These are phyloP conservation scores for Neurospora hispaniola DNA, from an alignment of 495 filamentous ascomycete genomes.

Conservation along the genomic window DNA sequence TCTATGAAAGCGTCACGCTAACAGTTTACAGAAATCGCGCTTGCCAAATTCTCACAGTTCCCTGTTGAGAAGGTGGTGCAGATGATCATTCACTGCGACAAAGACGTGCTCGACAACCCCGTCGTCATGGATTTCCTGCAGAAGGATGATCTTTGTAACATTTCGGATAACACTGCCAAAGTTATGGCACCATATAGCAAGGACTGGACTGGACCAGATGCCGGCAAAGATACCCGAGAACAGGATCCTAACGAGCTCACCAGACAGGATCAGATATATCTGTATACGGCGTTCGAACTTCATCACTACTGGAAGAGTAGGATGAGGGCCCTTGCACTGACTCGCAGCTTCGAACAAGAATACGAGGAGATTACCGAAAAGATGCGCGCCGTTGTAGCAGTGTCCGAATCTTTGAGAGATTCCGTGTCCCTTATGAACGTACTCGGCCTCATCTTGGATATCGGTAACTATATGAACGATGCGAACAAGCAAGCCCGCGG, in stretches of 20 bases:
- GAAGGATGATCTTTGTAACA: slow-evolving; percentile 80
- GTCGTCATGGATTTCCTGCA: slow-evolving; percentile 98
- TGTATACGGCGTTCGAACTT: slow-evolving; percentile 86
- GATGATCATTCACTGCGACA: slow-evolving; percentile 93
- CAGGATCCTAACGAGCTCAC: slow-evolving; percentile 84
- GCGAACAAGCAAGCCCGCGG: slow-evolving; percentile 95
- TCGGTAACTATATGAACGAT: slow-evolving; percentile 99
- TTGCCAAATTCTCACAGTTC: slow-evolving; percentile 77
- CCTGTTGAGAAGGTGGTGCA: slow-evolving; percentile 75
- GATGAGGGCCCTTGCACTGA: slow-evolving; percentile 82
- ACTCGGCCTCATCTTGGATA: slow-evolving; percentile 88
- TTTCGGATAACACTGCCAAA: slow-evolving; percentile 85
- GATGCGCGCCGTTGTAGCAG: slow-evolving; percentile 68
- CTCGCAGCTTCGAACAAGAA: slow-evolving; percentile 73
- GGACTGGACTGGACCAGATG: slow-evolving; percentile 90
- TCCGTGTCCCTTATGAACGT: slow-evolving; percentile 92
- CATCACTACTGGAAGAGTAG: slow-evolving; percentile 98
- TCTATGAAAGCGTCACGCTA: slow-evolving; percentile 4
- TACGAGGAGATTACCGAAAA: slow-evolving; percentile 84
- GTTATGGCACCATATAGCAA: slow-evolving; percentile 88
- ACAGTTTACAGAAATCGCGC: slow-evolving; percentile 57
- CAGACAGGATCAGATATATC: slow-evolving; percentile 87
- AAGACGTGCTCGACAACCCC: slow-evolving; percentile 77
- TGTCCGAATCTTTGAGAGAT: slow-evolving; percentile 80
- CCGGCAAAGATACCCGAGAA: slow-evolving; percentile 66